Evolutionary conservation across 164 flowering plant genomes (phyloP).

Genomic region (Vitis amurensis): DNA sequence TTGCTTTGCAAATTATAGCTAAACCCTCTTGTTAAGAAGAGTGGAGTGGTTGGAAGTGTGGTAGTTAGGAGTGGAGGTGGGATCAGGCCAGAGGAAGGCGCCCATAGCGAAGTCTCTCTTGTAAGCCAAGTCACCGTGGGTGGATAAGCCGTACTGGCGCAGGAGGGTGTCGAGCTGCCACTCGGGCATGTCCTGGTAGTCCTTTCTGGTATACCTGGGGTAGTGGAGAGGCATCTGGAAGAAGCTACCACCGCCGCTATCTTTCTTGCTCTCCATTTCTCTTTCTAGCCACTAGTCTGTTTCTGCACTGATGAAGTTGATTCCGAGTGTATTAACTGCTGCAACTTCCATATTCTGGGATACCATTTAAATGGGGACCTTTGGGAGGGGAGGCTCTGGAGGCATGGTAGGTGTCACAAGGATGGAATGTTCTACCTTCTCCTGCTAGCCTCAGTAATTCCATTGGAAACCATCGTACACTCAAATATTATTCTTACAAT

Average conservation of each 20-base stretch:
- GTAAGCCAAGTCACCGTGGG: constrained; percentile 37
- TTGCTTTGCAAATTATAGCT: too few species aligned
- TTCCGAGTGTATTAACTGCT: neutral
- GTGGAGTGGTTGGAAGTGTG: too few species aligned
- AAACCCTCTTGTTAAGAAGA: too few species aligned
- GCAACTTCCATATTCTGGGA: too few species aligned
- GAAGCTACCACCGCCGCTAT: neutral
- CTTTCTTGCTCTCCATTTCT: constrained; percentile 27
- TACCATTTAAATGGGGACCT: too few species aligned
- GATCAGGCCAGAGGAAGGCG: constrained; percentile 57
- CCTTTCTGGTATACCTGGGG: constrained; percentile 54
- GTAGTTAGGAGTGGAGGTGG: too few species aligned
- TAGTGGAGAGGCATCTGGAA: constrained; percentile 72
- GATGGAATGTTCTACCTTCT: too few species aligned
- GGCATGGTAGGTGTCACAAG: too few species aligned
- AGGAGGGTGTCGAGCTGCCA: constrained; percentile 51
- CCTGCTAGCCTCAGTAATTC: neutral
- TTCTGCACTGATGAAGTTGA: too few species aligned
- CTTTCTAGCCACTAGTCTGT: neutral
- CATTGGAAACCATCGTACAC: too few species aligned
- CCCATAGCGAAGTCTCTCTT: constrained; percentile 70
- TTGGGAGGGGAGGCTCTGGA: too few species aligned
- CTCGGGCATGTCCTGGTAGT: constrained; percentile 63
- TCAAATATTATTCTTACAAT: too few species aligned
- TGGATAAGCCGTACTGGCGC: constrained; percentile 47